A percentile compares a stretch with the other conserved stretches of the same genome.
These are phyloP conservation scores for Diaporthe velutina DNA, from an alignment of 2,329 filamentous ascomycete genomes.

Conservation along the genomic window DNA sequence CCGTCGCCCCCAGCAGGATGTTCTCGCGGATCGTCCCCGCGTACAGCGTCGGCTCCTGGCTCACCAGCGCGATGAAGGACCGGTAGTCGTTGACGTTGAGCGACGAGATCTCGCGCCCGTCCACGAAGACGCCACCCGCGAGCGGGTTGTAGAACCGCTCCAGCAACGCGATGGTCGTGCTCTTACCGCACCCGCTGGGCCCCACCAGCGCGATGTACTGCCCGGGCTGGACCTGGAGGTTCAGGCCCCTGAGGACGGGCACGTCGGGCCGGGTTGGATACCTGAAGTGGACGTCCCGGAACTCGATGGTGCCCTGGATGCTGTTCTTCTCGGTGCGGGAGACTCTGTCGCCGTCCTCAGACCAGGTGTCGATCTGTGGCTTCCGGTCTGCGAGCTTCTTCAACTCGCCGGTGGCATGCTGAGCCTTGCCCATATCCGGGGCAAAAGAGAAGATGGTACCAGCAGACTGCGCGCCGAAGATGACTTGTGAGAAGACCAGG, in stretches of 20 bases:
- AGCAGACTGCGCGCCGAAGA: conserved; percentile 93
- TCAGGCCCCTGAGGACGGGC: conserved; percentile 88
- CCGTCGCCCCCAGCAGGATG: conserved; percentile 81
- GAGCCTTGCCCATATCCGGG: conserved; percentile 93
- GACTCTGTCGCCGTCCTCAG: conserved; percentile 73
- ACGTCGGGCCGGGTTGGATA: conserved; percentile 94
- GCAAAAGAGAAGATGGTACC: conserved; percentile 91
- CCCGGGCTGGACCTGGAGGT: conserved; percentile 79
- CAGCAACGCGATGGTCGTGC: conserved; percentile 89
- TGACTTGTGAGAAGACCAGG: conserved; percentile 86
- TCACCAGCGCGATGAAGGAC: conserved; percentile 85
- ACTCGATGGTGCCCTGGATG: conserved; percentile 85
- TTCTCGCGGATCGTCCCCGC: conserved; percentile 94
- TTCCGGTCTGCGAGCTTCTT: conserved; percentile 87
- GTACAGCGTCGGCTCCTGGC: conserved; percentile 94
- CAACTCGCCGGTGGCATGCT: conserved; percentile 83
- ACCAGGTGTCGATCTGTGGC: conserved; percentile 87
- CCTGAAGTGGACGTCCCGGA: conserved; percentile 92
- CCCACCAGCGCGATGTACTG: conserved; percentile 93
- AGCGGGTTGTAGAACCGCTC: conserved; percentile 96
- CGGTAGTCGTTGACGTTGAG: conserved; percentile 91
- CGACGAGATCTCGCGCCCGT: conserved; percentile 83
- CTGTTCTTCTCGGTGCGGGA: conserved; percentile 49
- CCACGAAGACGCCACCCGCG: conserved; percentile 82
- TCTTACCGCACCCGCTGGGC: conserved; percentile 95